Base-by-base conservation (phyloP, 192 early-diverging fungal genomes). In the Chytriomyces confervae region DNA sequence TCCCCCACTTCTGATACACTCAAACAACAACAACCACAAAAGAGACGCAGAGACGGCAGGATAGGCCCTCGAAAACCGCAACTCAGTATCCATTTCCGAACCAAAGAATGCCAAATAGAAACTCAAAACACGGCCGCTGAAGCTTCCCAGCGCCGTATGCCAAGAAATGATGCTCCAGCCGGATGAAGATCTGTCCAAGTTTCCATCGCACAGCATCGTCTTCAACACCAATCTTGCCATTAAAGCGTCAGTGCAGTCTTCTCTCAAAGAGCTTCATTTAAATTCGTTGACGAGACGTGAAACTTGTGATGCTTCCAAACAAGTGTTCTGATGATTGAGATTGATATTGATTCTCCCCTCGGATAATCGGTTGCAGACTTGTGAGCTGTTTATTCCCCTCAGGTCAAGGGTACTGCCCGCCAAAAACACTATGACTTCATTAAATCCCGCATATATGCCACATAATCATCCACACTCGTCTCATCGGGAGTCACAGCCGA, bases 31-130 rank as follows among this genome's bases (percentile, higher is more conserved):
- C 51, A 23, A 13, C 10, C 36, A 0, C 29, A 45, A 13, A 24
- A 75, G 73, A 75, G 73, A 75, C 11, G 73, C 73, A 5, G 73
- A 23, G 20, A 75, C 1, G 36, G 62, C 62, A 4, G 73, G 61
- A 27, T 5, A 68, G 65, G 73, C 61, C 1, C 5, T 75, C 5
- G 71, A 73, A n/a, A 73, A 44, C 0, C 10, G 61, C 27, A 29
- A 73, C 71, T 36, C 36, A 36, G 36, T 36, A 36, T 36, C 36
- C 4, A 36, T 36, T 36, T 36, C 36, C 69, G 69, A 44, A 44
- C 20, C 44, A 70, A 70, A 20, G 20, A 70, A 23, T n/a, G 29
- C 50, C 3, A 23, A 70, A 27, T 48, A 2, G 44, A 70, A 50
- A 23, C 9, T 16, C 50, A 24, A 50, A 70, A 44, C n/a, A 24